phyloP scores from a whole-genome alignment of 495 filamentous ascomycete species.

The Alectoria sarmentosa region DNA sequence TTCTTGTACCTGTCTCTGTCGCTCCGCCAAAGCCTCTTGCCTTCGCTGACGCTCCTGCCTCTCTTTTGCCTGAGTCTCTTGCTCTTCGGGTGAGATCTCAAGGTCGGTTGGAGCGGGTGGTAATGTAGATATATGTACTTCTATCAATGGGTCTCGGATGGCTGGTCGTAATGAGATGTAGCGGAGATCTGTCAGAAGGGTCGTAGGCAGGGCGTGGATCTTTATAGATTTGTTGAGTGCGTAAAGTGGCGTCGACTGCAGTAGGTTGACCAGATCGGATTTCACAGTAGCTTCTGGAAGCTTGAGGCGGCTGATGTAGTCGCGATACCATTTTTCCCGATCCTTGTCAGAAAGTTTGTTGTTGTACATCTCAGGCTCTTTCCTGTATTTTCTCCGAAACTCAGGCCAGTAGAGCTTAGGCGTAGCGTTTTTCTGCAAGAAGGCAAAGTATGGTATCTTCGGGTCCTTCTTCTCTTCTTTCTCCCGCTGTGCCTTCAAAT shows the following conservation, averaged over 20 bases:
- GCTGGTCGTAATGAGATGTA: constrained; percentile 71
- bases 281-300: constrained; percentile 66
- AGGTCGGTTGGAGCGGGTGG: constrained; percentile 52
- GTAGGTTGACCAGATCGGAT: constrained; percentile 67
- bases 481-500: constrained; percentile 62
- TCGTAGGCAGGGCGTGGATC: constrained; percentile 55
- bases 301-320: constrained; percentile 75
- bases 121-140: constrained; percentile 68
- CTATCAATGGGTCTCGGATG: constrained; percentile 64
- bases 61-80: constrained; percentile 53
- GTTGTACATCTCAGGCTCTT: constrained; percentile 74
- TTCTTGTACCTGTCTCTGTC: constrained; percentile 65
- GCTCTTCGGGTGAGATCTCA: constrained; percentile 47
- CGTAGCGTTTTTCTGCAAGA: constrained; percentile 73
- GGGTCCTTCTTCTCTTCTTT: constrained; percentile 81
- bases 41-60: constrained; percentile 57
- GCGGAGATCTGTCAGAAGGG: constrained; percentile 66
- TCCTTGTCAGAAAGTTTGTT: constrained; percentile 73
- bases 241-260: constrained; percentile 60
- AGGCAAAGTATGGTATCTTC: constrained; percentile 71
- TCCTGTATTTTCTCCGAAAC: constrained; percentile 85
- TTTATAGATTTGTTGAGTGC: constrained; percentile 60
- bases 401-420: constrained; percentile 95
- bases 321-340: constrained; percentile 83
- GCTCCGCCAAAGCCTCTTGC: constrained; percentile 67